Evolutionary conservation across 1,284 basidiomycete species (phyloP), one percentile per base, ranked within the genome.

Genomic region (Sporisorium graminicola): DNA sequence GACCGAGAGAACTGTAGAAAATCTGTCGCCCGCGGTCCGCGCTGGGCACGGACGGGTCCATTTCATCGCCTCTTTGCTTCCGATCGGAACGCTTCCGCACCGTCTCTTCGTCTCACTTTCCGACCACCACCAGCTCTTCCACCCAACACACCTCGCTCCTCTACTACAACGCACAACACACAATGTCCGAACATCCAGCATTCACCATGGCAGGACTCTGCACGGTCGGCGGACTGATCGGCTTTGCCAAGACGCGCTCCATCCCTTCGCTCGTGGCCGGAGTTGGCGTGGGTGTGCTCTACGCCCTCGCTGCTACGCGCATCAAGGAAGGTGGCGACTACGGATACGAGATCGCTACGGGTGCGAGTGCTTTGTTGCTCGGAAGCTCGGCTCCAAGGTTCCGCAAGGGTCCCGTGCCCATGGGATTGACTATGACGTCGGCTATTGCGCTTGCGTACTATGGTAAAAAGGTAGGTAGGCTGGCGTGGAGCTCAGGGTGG

Each of bases 161-260:
- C 2, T 14, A 14, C 9, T 10, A 22, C 9, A 1, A 46, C 33
- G 13, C 54, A 31, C 29, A 58, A n/a, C 54, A 31, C 29, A 58
- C 8, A 5, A 79, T 95, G 92, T 93, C 92, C 86, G 91, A 92
- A 58, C 90, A 92, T 85, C 92, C 92, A 76, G 92, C 93, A 65
- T 92, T 90, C 85, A 87, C 90, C 35, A 93, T 94, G 89, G 92
- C 93, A 69, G 89, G 87, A 69, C 87, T 94, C 70, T 94, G 93
- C 86, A 43, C 59, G 9, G 88, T 92, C 47, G 93, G 93, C 29
- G 93, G 93, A 35, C 72, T 92, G 55, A 91, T 90, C 50, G 85
- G 85, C 5, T 86, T 84, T 43, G 74, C 78, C 26, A 78, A 65
- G 47, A 76, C 74, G 12, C 50, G 68, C 13, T 76, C 74, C 12